These are phyloP conservation scores for Bacidia rubella DNA, from an alignment of 495 filamentous ascomycete genomes.

Conservation along the genomic window DNA sequence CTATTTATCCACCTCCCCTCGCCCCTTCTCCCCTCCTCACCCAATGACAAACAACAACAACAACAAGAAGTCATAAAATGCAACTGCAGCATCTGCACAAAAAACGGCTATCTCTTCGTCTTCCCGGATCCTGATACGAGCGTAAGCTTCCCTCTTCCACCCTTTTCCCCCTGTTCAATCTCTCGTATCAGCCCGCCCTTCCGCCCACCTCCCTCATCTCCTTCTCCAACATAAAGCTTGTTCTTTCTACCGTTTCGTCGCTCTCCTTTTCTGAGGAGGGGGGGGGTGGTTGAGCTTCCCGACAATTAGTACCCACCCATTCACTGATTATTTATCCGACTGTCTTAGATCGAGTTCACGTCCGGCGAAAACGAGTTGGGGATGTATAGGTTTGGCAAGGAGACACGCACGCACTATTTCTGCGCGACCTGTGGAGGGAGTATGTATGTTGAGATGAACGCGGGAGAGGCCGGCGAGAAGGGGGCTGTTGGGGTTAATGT, in stretches of 20 bases:
- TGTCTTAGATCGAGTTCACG: constrained; percentile 12
- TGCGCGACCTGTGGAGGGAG: constrained; percentile 29
- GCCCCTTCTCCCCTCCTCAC: constrained; percentile 25
- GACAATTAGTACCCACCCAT: too few species aligned
- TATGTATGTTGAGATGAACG: constrained; percentile 22
- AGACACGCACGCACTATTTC: constrained; percentile 28
- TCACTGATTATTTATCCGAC: too few species aligned
- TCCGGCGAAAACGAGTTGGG: constrained; percentile 17
- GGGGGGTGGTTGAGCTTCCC: too few species aligned
- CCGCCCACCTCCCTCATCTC: too few species aligned
- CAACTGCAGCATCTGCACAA: constrained; percentile 38
- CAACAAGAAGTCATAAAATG: constrained; percentile 32
- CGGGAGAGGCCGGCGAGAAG: constrained; percentile 14
- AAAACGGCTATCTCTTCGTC: constrained; percentile 30
- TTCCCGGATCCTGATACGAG: constrained; percentile 23
- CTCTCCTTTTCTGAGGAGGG: too few species aligned
- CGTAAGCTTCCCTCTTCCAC: not conserved
- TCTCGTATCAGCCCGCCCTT: not conserved
- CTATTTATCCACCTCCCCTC: constrained; percentile 37
- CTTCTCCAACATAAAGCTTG: too few species aligned
- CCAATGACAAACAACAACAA: not conserved
- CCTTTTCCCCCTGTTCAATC: not conserved
- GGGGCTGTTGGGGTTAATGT: constrained; percentile 23
- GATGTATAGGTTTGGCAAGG: constrained; percentile 26
- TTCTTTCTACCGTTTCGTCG: not conserved